Evolutionary conservation across 176 grass and related monocot species (phyloP).

Genomic region (Zea luxurians): DNA sequence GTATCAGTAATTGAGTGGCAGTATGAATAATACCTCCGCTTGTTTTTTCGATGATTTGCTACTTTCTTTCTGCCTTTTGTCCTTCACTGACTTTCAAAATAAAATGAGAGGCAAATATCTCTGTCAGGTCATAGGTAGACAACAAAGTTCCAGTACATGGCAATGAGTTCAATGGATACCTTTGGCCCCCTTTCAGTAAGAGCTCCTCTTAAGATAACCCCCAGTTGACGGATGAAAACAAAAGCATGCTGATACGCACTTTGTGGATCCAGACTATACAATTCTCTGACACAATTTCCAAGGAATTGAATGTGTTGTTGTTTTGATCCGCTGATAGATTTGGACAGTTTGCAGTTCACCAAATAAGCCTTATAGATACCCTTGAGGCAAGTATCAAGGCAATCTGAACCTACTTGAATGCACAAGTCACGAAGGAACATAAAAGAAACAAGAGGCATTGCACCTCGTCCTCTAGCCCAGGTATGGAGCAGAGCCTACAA

Average conservation of each 20-base stretch:
- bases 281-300: slow-evolving; percentile 87
- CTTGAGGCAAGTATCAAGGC: slow-evolving; percentile 79
- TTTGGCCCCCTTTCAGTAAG: slow-evolving; percentile 89
- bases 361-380: slow-evolving; percentile 99
- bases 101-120: slow-evolving; percentile 27
- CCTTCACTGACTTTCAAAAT: slow-evolving; percentile 61
- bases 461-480: slow-evolving; percentile 81
- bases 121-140: slow-evolving; percentile 22
- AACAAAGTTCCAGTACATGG: slow-evolving; percentile 15
- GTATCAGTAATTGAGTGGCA: background rate
- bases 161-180: slow-evolving; percentile 49
- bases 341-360: slow-evolving; percentile 95
- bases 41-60: slow-evolving; percentile 70
- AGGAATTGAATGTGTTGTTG: slow-evolving; percentile 86
- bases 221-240: slow-evolving; percentile 94
- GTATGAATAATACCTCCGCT: slow-evolving; percentile 53
- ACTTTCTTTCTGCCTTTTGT: slow-evolving; percentile 73
- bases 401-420: slow-evolving; percentile 80
- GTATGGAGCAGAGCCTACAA: slow-evolving; percentile 77
- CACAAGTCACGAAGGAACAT: slow-evolving; percentile 92
- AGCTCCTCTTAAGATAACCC: slow-evolving; percentile 67
- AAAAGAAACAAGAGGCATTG: slow-evolving; percentile 78
- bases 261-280: slow-evolving; percentile 73
- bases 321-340: slow-evolving; percentile 80
- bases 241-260: slow-evolving; percentile 87